phyloP scores from a whole-genome alignment of 176 grass and related monocot species.

The Phoenix roebelenii region DNA sequence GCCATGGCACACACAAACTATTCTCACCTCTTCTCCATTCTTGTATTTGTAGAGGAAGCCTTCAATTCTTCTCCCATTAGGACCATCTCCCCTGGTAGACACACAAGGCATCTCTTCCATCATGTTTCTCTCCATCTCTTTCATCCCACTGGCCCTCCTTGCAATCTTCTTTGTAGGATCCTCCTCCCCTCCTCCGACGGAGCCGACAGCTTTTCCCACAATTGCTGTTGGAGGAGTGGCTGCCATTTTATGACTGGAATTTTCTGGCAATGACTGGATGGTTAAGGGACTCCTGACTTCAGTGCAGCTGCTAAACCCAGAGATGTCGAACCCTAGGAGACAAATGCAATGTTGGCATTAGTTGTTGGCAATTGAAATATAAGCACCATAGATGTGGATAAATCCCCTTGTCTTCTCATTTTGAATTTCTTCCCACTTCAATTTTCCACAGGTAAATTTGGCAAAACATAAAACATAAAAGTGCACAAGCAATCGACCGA shows the following conservation, averaged over 20 bases:
- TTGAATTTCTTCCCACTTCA: too few species aligned
- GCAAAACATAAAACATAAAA: too few species aligned
- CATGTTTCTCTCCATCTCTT: constrained; percentile 45
- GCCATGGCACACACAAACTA: constrained; percentile 96
- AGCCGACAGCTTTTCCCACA: neutral
- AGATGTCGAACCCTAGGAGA: neutral
- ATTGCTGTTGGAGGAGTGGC: neutral
- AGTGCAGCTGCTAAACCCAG: neutral
- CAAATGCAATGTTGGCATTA: neutral
- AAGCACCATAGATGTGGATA: neutral
- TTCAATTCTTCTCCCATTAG: constrained; percentile 51
- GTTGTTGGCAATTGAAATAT: neutral
- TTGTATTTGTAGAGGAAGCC: constrained; percentile 90
- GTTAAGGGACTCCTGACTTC: constrained; percentile 15
- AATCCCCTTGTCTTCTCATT: too few species aligned
- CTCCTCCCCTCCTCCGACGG: too few species aligned
- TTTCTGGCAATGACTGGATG: constrained; percentile 9
- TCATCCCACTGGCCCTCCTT: constrained; percentile 2
- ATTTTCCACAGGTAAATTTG: too few species aligned
- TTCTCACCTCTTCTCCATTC: constrained; percentile 68
- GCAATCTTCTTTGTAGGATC: too few species aligned
- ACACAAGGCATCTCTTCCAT: constrained; percentile 96
- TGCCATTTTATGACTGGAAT: neutral
- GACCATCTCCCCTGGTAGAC: constrained; percentile 48
- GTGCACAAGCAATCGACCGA: too few species aligned